Evolutionary conservation across 1,284 basidiomycete species (phyloP).

Genomic region (Entoloma clypeatum): DNA sequence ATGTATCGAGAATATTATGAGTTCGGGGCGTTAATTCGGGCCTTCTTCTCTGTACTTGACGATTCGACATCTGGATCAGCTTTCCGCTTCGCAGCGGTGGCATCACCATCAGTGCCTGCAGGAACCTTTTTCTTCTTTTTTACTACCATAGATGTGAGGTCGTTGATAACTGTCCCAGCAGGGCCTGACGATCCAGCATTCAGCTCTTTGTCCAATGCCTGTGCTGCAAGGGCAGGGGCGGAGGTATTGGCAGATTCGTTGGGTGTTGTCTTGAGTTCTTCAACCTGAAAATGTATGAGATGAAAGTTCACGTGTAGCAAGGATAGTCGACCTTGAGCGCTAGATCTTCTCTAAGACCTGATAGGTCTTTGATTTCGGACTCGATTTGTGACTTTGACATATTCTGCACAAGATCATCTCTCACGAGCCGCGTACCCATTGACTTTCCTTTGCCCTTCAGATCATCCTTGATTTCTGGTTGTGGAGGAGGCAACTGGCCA

Average conservation of each 20-base stretch:
- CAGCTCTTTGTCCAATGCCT: slow-evolving; percentile 65
- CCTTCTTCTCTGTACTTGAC: slow-evolving; percentile 60
- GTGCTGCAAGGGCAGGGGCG: slow-evolving; percentile 63
- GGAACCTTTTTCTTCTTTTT: slow-evolving; percentile 78
- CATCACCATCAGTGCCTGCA: slow-evolving; percentile 32
- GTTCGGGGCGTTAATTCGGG: slow-evolving; percentile 46
- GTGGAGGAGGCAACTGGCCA: slow-evolving; percentile 33
- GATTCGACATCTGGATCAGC: slow-evolving; percentile 54
- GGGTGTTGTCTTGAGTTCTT: slow-evolving; percentile 80
- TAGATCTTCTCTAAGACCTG: slow-evolving; percentile 74
- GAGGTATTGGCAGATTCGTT: slow-evolving; percentile 49
- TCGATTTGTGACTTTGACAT: slow-evolving; percentile 69
- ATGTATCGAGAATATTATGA: slow-evolving; percentile 16
- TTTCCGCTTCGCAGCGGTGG: slow-evolving; percentile 56
- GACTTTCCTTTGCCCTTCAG: slow-evolving; percentile 68
- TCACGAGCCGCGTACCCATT: slow-evolving; percentile 36
- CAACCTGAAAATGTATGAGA: slow-evolving; percentile 51
- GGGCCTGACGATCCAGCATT: slow-evolving; percentile 31
- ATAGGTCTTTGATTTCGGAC: slow-evolving; percentile 73
- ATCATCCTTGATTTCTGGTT: slow-evolving; percentile 33
- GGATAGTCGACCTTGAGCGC: slow-evolving; percentile 62
- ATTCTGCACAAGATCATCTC: slow-evolving; percentile 51
- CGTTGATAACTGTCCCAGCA: slow-evolving; percentile 54
- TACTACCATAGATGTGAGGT: slow-evolving; percentile 77
- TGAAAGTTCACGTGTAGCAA: not conserved